Percentiles rank a stretch among this genome's conserved stretches.
Evolutionary conservation across 331 rosid genomes (phyloP).

Genomic region (Cucumis variabilis): DNA sequence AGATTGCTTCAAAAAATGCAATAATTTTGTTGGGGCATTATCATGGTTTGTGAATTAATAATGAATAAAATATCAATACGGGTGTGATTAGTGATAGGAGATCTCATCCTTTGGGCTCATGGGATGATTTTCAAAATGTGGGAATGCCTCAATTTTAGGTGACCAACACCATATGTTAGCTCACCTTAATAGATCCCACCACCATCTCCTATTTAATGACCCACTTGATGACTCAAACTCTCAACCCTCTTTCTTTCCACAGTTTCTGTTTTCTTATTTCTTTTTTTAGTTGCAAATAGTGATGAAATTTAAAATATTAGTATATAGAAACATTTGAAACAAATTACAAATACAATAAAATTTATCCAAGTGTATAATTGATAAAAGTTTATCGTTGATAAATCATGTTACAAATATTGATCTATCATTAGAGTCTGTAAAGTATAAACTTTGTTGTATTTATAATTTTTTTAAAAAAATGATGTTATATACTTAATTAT

Average conservation of each 20-base stretch:
- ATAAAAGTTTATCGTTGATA: too few relatives aligned
- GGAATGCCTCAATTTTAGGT: slow-evolving; percentile 22
- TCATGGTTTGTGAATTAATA: neutral
- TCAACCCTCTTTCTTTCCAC: neutral
- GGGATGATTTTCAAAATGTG: slow-evolving; percentile 25
- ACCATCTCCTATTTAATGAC: neutral
- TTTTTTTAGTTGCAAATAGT: too few relatives aligned
- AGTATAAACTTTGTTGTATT: too few relatives aligned
- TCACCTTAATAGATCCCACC: slow-evolving; percentile 8
- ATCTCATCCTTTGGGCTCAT: neutral
- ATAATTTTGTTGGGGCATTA: slow-evolving; percentile 18
- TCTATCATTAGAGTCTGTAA: too few relatives aligned
- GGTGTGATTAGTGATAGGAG: slow-evolving; percentile 17
- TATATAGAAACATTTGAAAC: too few relatives aligned
- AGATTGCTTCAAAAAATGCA: slow-evolving; percentile 2
- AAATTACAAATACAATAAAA: too few relatives aligned
- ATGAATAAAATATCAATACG: neutral
- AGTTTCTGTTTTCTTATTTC: neutral
- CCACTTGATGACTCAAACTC: neutral
- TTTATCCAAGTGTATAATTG: too few relatives aligned
- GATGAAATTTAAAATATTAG: too few relatives aligned
- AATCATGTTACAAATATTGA: too few relatives aligned
- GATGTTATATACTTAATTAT: too few relatives aligned
- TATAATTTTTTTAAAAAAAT: too few relatives aligned
- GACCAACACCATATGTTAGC: slow-evolving; percentile 28